Evolutionary conservation across 1,284 basidiomycete genomes (phyloP), one percentile per base, ranked within the genome.

Genomic region (Pseudozyma pruni): DNA sequence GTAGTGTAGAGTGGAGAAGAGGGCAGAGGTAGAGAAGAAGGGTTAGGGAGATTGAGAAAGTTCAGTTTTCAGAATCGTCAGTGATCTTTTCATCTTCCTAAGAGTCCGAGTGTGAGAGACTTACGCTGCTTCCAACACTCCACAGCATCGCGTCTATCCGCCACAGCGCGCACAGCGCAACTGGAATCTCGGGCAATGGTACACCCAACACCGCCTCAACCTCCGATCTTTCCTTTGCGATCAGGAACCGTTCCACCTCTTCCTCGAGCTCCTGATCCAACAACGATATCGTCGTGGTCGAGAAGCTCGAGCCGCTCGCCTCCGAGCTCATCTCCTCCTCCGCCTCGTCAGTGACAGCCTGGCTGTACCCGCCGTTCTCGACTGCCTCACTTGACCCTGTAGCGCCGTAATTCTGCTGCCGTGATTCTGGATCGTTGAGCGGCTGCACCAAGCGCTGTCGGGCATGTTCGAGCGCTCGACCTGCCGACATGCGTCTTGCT

Each of bases 141-240:
- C 78, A 80, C 22, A 80, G 59, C 41, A 77, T 71, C 13, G 74
- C 74, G 40, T 80, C 78, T 31, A 80, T 54, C 10, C 76, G 60
- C 78, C 78, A 80, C 17, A 80, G 54, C 8, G 74, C 58, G 34
- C 74, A 72, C 29, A 78, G 61, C 0, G 74, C 75, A 0, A 76
- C 67, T 2, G 75, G 66, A 14, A 79, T 66, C 29, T 70, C 68
- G 7, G 76, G 71, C 9, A 80, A 53, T 8, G 73, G 67, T 5
- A 71, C 76, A 10, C 78, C 77, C 13, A 80, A 52, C 22, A 74
- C 70, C 1, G 66, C 63, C 35, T 80, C 76, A 11, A 80, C 64
- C 37, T 80, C 78, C 10, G 59, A 54, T 11, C 72, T 54, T 27
- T 72, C 63, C 19, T 72, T 66, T 8, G 73, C 72, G 2, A 72